Evolutionary conservation across 805 yeast species (phyloP).

Genomic region (Kuraishia ogatae): DNA sequence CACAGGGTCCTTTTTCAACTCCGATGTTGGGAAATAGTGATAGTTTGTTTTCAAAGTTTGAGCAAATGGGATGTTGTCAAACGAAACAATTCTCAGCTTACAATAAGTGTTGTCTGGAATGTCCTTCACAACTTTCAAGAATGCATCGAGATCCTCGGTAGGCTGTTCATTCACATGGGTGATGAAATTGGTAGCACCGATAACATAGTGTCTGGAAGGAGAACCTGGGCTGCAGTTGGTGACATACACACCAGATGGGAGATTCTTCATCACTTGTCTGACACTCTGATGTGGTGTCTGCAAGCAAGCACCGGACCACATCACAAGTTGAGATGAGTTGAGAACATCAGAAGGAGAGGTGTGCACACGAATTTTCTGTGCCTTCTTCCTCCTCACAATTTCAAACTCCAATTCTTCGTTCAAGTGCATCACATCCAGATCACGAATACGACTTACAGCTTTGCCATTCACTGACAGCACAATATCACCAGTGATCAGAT

Average conservation of each 20-base stretch:
- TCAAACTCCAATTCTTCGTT: slow-evolving; percentile 42
- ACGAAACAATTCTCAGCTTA: slow-evolving; percentile 71
- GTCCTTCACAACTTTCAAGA: slow-evolving; percentile 53
- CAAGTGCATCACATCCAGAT: slow-evolving; percentile 43
- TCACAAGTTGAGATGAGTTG: slow-evolving; percentile 57
- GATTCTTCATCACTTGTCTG: slow-evolving; percentile 65
- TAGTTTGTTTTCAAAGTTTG: slow-evolving; percentile 79
- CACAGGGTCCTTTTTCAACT: slow-evolving; percentile 38
- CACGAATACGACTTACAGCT: slow-evolving; percentile 58
- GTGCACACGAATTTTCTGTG: slow-evolving; percentile 51
- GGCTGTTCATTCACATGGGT: slow-evolving; percentile 80
- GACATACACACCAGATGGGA: slow-evolving; percentile 82
- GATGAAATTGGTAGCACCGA: slow-evolving; percentile 73
- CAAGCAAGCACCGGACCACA: slow-evolving; percentile 78
- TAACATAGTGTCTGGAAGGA: slow-evolving; percentile 77
- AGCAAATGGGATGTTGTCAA: slow-evolving; percentile 83
- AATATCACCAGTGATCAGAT: slow-evolving; percentile 62
- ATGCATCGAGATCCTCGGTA: slow-evolving; percentile 62
- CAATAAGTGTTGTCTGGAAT: slow-evolving; percentile 78
- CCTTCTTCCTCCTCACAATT: slow-evolving; percentile 64
- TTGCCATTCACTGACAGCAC: slow-evolving; percentile 60
- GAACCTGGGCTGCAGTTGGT: slow-evolving; percentile 71
- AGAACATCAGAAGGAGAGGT: slow-evolving; percentile 51
- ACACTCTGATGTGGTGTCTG: slow-evolving; percentile 94
- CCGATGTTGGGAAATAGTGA: slow-evolving; percentile 78